Evolutionary conservation across 1,284 basidiomycete genomes (phyloP).

Genomic region (Tilletia walkeri): DNA sequence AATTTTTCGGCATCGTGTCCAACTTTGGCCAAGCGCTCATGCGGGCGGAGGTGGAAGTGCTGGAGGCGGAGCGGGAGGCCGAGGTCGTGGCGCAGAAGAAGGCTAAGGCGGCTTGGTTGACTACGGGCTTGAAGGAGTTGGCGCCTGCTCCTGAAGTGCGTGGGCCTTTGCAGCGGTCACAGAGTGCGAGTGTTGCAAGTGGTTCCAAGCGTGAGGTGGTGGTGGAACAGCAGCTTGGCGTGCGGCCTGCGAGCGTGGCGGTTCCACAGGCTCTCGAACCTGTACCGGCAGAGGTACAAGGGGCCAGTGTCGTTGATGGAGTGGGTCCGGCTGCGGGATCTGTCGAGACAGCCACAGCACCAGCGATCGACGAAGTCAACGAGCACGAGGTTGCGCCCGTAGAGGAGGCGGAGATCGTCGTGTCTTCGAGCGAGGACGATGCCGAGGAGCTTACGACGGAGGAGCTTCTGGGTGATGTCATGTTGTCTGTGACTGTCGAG

Average conservation of each 20-base stretch:
- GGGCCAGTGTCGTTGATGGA: too few species aligned
- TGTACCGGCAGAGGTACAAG: neutral
- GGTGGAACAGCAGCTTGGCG: neutral
- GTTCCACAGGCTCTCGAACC: neutral
- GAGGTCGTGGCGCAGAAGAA: constrained; percentile 39
- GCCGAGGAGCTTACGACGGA: neutral
- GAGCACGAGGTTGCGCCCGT: neutral
- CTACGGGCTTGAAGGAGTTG: constrained; percentile 18
- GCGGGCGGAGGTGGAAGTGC: constrained; percentile 47
- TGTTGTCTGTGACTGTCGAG: neutral
- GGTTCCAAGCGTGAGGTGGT: neutral
- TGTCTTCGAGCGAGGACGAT: neutral
- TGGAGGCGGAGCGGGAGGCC: constrained; percentile 39
- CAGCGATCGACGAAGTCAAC: neutral
- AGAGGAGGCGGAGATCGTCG: neutral
- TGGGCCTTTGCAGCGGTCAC: neutral
- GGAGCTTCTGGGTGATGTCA: neutral
- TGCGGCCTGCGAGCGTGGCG: neutral
- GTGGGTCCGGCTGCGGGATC: neutral
- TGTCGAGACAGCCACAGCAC: neutral
- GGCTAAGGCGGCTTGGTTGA: constrained; percentile 24
- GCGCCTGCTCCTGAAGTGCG: constrained; percentile 9
- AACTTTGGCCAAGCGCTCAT: constrained; percentile 47
- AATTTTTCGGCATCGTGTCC: constrained; percentile 41
- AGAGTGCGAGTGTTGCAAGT: neutral